A percentile compares a stretch with the other conserved stretches of the same genome.
phyloP scores from a whole-genome alignment of 345 rosid genomes.

The Camelina sativa region DNA sequence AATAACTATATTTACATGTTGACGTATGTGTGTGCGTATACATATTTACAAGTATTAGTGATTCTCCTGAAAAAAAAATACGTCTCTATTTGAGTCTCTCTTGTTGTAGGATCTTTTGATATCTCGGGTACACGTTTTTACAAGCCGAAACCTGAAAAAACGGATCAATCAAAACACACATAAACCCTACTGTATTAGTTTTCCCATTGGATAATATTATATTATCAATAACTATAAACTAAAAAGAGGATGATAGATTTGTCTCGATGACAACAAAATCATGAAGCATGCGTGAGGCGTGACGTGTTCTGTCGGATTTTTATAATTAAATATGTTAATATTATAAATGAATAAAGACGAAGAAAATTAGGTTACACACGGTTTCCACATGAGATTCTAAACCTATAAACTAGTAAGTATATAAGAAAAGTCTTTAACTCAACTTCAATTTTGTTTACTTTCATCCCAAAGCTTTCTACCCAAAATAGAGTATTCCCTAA shows the following conservation, averaged over 20 bases:
- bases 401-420: constrained; percentile 13
- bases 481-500: neutral
- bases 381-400: constrained; percentile 32
- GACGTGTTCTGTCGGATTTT: constrained; percentile 41
- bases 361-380: constrained; percentile 39
- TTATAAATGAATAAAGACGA: neutral
- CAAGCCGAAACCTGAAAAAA: constrained; percentile 83
- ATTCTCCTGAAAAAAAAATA: neutral
- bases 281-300: constrained; percentile 44
- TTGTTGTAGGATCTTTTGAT: constrained; percentile 62
- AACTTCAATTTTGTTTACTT: constrained; percentile 13
- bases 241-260: neutral
- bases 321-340: neutral
- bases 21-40: constrained; percentile 2
- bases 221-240: neutral
- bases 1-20: neutral
- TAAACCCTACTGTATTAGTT: neutral
- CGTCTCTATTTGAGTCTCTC: constrained; percentile 56
- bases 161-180: constrained; percentile 1
- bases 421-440: constrained; percentile 16
- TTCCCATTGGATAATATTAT: neutral
- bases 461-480: constrained; percentile 11
- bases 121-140: constrained; percentile 78
- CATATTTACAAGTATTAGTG: constrained; percentile 30
- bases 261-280: constrained; percentile 29